Evolutionary conservation across 2,329 filamentous ascomycete species (phyloP).

Genomic region (Cercospora brassicicola): DNA sequence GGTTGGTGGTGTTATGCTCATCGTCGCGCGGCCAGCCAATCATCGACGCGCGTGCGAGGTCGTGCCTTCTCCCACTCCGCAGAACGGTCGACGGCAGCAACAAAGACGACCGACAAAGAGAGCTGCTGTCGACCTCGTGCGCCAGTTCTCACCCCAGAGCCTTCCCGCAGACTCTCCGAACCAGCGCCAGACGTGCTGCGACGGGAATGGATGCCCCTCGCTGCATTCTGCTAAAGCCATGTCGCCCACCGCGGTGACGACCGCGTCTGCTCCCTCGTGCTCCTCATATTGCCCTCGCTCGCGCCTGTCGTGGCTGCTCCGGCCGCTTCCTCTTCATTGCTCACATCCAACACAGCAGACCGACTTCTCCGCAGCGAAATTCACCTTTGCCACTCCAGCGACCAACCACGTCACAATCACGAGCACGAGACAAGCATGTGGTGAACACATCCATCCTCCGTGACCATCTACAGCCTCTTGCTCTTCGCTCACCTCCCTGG

Average conservation of each 20-base stretch:
- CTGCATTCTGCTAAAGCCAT: slow-evolving; percentile 8
- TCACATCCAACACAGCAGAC: not conserved
- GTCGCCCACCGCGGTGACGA: not conserved
- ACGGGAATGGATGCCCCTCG: slow-evolving; percentile 5
- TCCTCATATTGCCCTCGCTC: not conserved
- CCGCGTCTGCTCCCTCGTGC: not conserved
- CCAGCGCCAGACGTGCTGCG: slow-evolving; percentile 11
- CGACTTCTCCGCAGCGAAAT: not conserved
- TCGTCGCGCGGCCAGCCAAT: slow-evolving; percentile 2
- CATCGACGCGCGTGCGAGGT: not conserved
- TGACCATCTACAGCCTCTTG: not conserved
- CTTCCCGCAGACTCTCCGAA: slow-evolving; percentile 18
- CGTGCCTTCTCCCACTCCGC: not conserved
- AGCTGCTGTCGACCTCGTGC: slow-evolving; percentile 16
- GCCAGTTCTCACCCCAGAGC: slow-evolving; percentile 9
- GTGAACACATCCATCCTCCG: not conserved
- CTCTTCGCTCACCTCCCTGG: not conserved
- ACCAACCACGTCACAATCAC: slow-evolving; percentile 3
- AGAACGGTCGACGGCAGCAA: slow-evolving; percentile 6
- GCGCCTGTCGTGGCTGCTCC: not conserved
- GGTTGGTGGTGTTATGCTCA: not conserved
- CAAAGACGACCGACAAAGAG: not conserved
- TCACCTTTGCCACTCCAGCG: not conserved
- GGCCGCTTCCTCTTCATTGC: not conserved
- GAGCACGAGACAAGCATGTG: not conserved